Conservation (phyloP, 805 yeast genomes). For the Wickerhamomyces chambardii region DNA sequence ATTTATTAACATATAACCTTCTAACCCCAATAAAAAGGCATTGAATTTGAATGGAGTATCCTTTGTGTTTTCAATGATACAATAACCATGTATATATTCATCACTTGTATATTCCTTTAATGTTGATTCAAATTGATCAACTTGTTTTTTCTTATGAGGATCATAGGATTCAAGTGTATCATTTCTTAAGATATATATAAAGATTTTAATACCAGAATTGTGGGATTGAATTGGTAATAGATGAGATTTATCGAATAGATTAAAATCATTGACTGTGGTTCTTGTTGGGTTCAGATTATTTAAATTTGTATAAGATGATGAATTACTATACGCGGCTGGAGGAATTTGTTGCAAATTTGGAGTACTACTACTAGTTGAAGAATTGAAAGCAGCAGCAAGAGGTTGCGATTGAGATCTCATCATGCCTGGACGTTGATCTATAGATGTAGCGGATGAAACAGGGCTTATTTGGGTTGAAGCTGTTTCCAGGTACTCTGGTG, state of each 20-base stretch:
- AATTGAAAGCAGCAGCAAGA: too few species aligned
- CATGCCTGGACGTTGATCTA: background rate
- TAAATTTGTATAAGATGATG: too few species aligned
- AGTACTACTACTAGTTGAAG: too few species aligned
- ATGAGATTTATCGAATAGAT: background rate
- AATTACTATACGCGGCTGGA: too few species aligned
- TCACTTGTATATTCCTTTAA: conserved; percentile 44
- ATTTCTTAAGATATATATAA: too few species aligned
- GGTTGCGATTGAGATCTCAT: background rate
- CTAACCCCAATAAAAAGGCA: conserved; percentile 48
- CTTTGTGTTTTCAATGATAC: conserved; percentile 32
- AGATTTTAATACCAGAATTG: background rate
- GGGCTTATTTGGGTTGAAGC: background rate
- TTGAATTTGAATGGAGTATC: conserved; percentile 39
- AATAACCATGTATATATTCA: conserved; percentile 43
- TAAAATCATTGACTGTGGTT: background rate
- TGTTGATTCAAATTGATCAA: conserved; percentile 15
- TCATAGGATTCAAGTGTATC: background rate
- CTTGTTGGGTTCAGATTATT: too few species aligned
- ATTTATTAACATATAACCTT: conserved; percentile 31
- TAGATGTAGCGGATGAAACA: background rate
- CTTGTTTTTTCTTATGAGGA: background rate
- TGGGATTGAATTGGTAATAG: background rate
- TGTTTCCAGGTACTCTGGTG: background rate
- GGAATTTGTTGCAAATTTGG: too few species aligned